Base-by-base conservation (phyloP, 768 basidiomycete species). In the Termitomyces sp. region DNA sequence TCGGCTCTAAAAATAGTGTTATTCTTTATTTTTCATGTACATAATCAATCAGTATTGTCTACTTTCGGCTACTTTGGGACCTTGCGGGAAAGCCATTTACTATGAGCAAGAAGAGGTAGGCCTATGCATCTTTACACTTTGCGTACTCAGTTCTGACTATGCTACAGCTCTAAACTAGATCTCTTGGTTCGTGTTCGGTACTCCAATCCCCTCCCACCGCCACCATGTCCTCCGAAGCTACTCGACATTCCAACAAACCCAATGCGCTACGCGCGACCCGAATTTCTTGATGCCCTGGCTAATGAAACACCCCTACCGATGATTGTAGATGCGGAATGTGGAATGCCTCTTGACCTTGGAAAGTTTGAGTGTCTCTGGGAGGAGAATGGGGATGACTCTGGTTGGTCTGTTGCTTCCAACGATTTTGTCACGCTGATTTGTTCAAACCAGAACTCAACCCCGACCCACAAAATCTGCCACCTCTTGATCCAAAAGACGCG, bases 201-300 rank as follows among this genome's bases (percentile, higher is more conserved):
- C 71, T 82, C 86, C 40, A 97, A 98, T 72, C 94, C 95, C 3
- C 82, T 99, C 3, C 96, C 96, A 2, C 79, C 94, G 12, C 97
- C 97, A 30, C 94, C 97, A 78, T 98, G 91, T 78, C 97, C 97
- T 6, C 96, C 97, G 27, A 96, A 97, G 72, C 74, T 98, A 3
- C 79, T 99, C 65, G 82, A 96, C 57, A 89, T 98, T 54, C 85
- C 89, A n/a, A 97, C 96, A 34, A 82, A 90, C 67, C 88, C 94
- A 5, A 80, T 82, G 68, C 89, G 96, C 43, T 94, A 97, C 69
- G 88, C 92, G 16, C 82, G 83, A 19, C 89, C 92, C 6, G 90
- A 90, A 63, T 95, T 94, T 63, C 80, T 95, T 35, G 83, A 90
- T 59, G 80, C 85, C 6, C 74, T 97, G 37, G 88, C 90, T 0